These are phyloP conservation scores for Nakazawaea wickerhamii DNA, from an alignment of 805 yeast genomes.

Conservation along the genomic window DNA sequence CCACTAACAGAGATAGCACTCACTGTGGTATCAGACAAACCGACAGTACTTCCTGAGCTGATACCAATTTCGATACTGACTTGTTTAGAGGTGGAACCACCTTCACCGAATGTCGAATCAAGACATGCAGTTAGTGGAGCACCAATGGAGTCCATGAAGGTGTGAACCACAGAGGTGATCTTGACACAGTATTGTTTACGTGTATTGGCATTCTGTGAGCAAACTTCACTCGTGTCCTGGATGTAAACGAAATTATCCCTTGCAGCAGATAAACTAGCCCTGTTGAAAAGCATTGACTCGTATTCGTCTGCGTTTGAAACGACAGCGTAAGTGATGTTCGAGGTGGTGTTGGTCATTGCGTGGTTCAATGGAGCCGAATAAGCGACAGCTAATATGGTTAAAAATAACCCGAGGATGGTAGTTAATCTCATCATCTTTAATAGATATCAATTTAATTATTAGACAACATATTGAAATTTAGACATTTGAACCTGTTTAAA, in stretches of 20 bases:
- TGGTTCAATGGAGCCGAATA: no score
- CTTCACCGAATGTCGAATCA: conserved; percentile 10
- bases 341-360: no score
- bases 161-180: background rate
- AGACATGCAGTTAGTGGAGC: conserved; percentile 12
- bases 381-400: no score
- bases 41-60: background rate
- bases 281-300: no score
- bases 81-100: conserved; percentile 10
- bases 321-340: no score
- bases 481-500: no score
- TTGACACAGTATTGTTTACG: conserved; percentile 9
- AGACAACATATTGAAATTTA: no score
- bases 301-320: no score
- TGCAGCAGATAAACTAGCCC: no score
- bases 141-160: conserved; percentile 2
- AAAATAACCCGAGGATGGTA: no score
- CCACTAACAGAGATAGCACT: conserved; percentile 3
- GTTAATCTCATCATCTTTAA: no score
- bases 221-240: conserved; percentile 1
- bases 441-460: no score
- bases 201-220: background rate
- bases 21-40: background rate
- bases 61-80: conserved; percentile 6
- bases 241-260: conserved; percentile 1